phyloP scores from a whole-genome alignment of 768 basidiomycete species.

The Pluteus cervinus region DNA sequence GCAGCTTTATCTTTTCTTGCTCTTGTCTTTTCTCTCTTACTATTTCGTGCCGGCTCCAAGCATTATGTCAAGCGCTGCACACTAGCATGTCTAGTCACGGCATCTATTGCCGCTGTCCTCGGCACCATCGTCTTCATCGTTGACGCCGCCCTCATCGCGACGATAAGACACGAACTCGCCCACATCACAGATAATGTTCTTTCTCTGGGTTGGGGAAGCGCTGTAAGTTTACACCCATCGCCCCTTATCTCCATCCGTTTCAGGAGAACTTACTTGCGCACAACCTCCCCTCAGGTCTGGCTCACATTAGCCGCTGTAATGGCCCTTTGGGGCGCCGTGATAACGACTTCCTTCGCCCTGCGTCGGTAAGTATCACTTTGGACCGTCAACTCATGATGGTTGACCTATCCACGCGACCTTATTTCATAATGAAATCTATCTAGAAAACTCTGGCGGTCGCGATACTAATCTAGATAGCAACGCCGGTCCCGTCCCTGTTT shows the following conservation, averaged over 20 bases:
- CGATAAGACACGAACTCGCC: constrained; percentile 35
- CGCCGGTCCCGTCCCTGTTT: no score
- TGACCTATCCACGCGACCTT: no score
- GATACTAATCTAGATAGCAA: no score
- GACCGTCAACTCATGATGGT: no score
- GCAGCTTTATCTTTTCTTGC: constrained; percentile 46
- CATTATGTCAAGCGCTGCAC: constrained; percentile 31
- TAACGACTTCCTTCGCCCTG: constrained; percentile 29
- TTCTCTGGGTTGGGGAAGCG: constrained; percentile 43
- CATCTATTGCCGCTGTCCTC: constrained; percentile 34
- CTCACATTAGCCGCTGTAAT: constrained; percentile 46
- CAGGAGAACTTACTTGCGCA: neutral
- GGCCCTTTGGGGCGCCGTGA: constrained; percentile 39
- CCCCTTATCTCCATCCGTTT: neutral
- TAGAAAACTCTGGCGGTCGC: no score
- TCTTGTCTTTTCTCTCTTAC: constrained; percentile 39
- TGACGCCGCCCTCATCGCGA: constrained; percentile 43
- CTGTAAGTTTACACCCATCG: constrained; percentile 23
- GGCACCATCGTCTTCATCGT: constrained; percentile 48
- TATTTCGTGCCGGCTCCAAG: constrained; percentile 32
- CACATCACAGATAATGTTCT: constrained; percentile 35
- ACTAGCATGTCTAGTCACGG: constrained; percentile 29
- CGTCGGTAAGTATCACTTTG: no score
- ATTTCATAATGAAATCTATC: no score
- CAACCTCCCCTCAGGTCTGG: constrained; percentile 35